A percentile compares a stretch with the other conserved stretches of the same genome.
Conservation (phyloP, 352 stramenopile genomes). For the Pythium scleroteichum region DNA sequence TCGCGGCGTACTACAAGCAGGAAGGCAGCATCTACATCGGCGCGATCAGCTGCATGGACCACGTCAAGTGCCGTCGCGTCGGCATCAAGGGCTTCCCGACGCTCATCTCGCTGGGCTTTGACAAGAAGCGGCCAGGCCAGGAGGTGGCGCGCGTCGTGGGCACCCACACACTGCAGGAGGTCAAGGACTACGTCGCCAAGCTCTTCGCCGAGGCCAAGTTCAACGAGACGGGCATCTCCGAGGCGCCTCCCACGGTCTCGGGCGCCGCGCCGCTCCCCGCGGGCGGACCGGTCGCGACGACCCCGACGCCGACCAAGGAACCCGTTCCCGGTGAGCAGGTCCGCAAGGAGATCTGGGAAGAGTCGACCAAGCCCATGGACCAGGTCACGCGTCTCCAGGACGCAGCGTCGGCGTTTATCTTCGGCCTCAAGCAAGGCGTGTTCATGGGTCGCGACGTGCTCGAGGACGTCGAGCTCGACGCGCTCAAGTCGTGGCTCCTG, state of each 20-base stretch:
- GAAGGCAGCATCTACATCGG: conserved; percentile 67
- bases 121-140: conserved; percentile 56
- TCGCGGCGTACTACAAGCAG: conserved; percentile 77
- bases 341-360: conserved; percentile 64
- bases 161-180: conserved; percentile 76
- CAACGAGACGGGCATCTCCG: conserved; percentile 66
- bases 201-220: conserved; percentile 60
- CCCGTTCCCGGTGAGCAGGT: conserved; percentile 42
- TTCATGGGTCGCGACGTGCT: conserved; percentile 80
- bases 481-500: conserved; percentile 76
- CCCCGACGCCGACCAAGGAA: conserved; percentile 16
- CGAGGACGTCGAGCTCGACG: conserved; percentile 74
- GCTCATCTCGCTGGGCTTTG: conserved; percentile 78
- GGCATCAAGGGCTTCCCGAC: conserved; percentile 82
- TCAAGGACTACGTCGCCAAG: conserved; percentile 70
- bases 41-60: conserved; percentile 85
- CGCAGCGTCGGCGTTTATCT: conserved; percentile 76
- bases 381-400: conserved; percentile 76
- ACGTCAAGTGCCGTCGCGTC: conserved; percentile 79
- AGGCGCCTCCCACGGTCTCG: conserved; percentile 33
- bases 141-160: conserved; percentile 80
- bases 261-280: neutral
- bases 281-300: conserved; percentile 1
- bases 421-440: conserved; percentile 72
- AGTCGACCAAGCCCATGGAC: conserved; percentile 74